phyloP scores from a whole-genome alignment of 202 grass and related monocot genomes.

The Panicum virgatum region DNA sequence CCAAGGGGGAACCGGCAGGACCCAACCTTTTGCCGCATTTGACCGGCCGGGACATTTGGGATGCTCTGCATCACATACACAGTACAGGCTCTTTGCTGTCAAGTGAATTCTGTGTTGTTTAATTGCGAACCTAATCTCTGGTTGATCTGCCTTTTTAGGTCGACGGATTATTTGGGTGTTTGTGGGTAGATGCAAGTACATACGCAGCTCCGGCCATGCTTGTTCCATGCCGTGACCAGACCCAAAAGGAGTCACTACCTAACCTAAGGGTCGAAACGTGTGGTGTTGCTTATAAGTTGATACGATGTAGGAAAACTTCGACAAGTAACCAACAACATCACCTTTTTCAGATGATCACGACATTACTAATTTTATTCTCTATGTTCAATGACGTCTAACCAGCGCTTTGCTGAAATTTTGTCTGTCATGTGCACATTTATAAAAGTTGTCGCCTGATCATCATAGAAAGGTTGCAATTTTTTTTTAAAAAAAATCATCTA shows the following conservation, averaged over 20 bases:
- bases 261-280: conserved; percentile 30
- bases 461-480: background rate
- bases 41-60: conserved; percentile 48
- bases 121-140: conserved; percentile 36
- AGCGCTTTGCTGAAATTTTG: conserved; percentile 20
- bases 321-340: conserved; percentile 54
- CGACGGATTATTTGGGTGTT: conserved; percentile 32
- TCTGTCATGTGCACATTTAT: background rate
- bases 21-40: conserved; percentile 61
- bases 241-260: background rate
- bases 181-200: background rate
- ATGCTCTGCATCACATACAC: conserved; percentile 61
- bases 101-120: conserved; percentile 37
- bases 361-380: conserved; percentile 36
- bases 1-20: conserved; percentile 59
- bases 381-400: background rate
- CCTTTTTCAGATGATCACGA: conserved; percentile 40
- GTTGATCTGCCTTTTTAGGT: conserved; percentile 25
- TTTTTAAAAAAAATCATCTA: background rate
- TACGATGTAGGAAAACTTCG: conserved; percentile 38
- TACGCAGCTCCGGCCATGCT: background rate
- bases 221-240: conserved; percentile 16
- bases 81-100: conserved; percentile 66
- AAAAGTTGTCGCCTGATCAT: conserved; percentile 20
- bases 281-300: conserved; percentile 13